These are phyloP conservation scores for Euclidium syriacum DNA, from an alignment of 345 rosid species.

Conservation along the genomic window DNA sequence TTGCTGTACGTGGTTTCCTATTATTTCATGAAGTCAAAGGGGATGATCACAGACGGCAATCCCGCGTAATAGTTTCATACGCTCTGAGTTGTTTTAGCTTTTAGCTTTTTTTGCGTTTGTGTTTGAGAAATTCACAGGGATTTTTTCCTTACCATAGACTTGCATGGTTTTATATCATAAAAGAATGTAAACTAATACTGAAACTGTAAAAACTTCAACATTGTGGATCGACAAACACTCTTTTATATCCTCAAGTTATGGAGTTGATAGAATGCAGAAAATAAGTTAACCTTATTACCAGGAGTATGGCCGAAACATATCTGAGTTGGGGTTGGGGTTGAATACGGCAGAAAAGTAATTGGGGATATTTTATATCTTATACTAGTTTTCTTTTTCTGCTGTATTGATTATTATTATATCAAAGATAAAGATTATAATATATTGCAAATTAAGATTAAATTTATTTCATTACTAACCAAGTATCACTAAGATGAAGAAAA, in stretches of 20 bases:
- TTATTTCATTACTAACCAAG: too few species aligned
- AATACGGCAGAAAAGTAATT: too few species aligned
- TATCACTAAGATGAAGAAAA: too few species aligned
- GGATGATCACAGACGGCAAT: neutral
- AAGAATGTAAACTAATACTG: slow-evolving; percentile 10
- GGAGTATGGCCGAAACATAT: too few species aligned
- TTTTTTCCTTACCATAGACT: neutral
- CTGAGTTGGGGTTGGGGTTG: too few species aligned
- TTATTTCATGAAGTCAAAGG: slow-evolving; percentile 17
- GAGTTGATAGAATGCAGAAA: too few species aligned
- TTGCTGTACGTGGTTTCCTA: slow-evolving; percentile 21
- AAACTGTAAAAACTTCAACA: neutral
- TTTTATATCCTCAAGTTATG: neutral
- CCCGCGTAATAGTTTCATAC: neutral
- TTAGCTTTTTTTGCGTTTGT: neutral
- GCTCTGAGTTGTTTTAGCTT: neutral
- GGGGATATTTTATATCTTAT: too few species aligned
- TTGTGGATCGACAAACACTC: neutral
- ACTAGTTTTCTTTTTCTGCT: too few species aligned
- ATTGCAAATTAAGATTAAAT: too few species aligned
- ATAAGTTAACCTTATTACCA: too few species aligned
- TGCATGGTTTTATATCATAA: neutral
- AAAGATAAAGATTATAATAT: too few species aligned
- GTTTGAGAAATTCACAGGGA: neutral
- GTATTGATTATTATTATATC: too few species aligned